Percentiles rank a stretch among this genome's conserved stretches.
These are phyloP conservation scores for Colletotrichum liriopes DNA, from an alignment of 2,329 filamentous ascomycete species.

Conservation along the genomic window DNA sequence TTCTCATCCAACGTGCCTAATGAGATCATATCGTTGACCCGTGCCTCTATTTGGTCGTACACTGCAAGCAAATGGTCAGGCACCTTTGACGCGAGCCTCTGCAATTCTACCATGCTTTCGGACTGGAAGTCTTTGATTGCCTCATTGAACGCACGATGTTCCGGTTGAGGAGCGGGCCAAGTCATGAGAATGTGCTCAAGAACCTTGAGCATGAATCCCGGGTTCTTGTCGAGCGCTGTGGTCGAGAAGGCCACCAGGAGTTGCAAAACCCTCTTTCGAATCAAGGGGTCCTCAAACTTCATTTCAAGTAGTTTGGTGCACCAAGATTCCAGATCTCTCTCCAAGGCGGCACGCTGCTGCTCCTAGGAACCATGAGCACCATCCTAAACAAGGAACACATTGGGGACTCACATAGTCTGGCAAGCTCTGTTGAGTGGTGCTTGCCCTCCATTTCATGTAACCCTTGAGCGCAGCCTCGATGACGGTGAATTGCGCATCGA, in stretches of 20 bases:
- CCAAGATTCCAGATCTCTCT: constrained; percentile 79
- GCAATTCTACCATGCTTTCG: constrained; percentile 88
- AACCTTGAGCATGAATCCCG: constrained; percentile 88
- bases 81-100: constrained; percentile 90
- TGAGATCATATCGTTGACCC: constrained; percentile 84
- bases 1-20: constrained; percentile 84
- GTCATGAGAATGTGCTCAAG: constrained; percentile 92
- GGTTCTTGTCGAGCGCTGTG: constrained; percentile 82
- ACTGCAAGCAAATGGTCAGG: constrained; percentile 90
- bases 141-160: constrained; percentile 84
- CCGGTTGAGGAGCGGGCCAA: constrained; percentile 80
- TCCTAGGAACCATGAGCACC: constrained; percentile 48
- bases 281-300: constrained; percentile 86
- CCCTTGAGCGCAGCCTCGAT: constrained; percentile 92
- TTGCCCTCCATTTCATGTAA: constrained; percentile 82
- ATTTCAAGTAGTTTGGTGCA: constrained; percentile 79
- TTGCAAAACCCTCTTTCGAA: constrained; percentile 86
- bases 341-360: constrained; percentile 71
- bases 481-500: constrained; percentile 91
- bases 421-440: constrained; percentile 42
- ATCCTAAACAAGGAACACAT: not conserved
- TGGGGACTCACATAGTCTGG: constrained; percentile 38
- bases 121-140: constrained; percentile 90
- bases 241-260: constrained; percentile 89
- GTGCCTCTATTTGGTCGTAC: constrained; percentile 88